Evolutionary conservation across 495 filamentous ascomycete species (phyloP), one percentile per base, ranked within the genome.

Genomic region (Cercophora newfieldiana): DNA sequence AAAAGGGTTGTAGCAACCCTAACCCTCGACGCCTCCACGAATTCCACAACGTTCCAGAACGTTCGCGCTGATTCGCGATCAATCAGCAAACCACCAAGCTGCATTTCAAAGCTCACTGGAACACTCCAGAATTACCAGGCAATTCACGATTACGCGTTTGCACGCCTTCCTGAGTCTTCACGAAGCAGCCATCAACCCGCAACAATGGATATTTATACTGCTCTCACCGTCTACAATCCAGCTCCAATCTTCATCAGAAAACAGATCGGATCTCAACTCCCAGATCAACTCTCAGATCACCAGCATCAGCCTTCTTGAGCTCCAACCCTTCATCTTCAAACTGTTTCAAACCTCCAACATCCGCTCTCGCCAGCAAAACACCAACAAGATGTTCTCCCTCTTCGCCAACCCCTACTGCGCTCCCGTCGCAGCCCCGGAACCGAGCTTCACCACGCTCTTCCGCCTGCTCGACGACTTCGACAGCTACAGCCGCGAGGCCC

Each of bases 381-480:
- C 48, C 25, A 1, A 18, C 37, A 61, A 61, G 1, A 62, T 62
- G 60, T 19, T 62, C 16, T 62, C 60, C 60, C 30, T 62, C 60
- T 53, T 62, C 60, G 24, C 44, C 25, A 28, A n/a, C 47, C 44
- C 60, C 44, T 51, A 31, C 60, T 51, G n/a, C 44, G 48, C 60
- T 29, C 58, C 58, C 58, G 58, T 33, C 19, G 8, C 28, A 25
- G 57, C 55, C 25, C 33, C 54, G 54, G 72, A 80, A 56, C 76
- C 74, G 65, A 78, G 87, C 76, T 86, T 90, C 77, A 71, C 78
- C 37, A 85, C 88, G 37, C 82, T 93, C 68, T 89, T 93, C 83
- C 86, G 85, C 47, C 79, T 94, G 26, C 81, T 95, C 33, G 88
- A 92, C 71, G 89, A 91, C 78, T 89, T 89, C 72, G 88, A 88